These are phyloP conservation scores for Hansenula lynferdii DNA, from an alignment of 1,139 yeast genomes.

Conservation along the genomic window DNA sequence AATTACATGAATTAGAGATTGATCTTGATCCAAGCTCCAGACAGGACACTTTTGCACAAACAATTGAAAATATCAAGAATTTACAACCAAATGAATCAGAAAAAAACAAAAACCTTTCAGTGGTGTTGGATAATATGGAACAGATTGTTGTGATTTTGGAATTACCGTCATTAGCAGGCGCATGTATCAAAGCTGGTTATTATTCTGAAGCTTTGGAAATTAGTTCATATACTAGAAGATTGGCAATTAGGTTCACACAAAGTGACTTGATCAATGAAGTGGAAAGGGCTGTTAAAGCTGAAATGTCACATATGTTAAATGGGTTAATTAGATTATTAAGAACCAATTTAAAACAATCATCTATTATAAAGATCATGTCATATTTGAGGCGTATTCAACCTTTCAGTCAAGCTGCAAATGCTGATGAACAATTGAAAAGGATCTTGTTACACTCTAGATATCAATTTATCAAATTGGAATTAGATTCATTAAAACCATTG, in stretches of 20 bases:
- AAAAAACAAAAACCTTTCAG: slow-evolving; percentile 28
- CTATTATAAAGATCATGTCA: slow-evolving; percentile 72
- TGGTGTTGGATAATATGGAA: slow-evolving; percentile 60
- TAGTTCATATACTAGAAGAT: slow-evolving; percentile 62
- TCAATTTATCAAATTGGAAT: slow-evolving; percentile 55
- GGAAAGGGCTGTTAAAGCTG: slow-evolving; percentile 48
- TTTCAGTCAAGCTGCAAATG: slow-evolving; percentile 28
- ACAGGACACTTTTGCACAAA: slow-evolving; percentile 27
- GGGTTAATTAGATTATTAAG: slow-evolving; percentile 65
- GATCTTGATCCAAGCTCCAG: slow-evolving; percentile 19
- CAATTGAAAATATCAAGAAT: slow-evolving; percentile 24
- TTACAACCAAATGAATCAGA: slow-evolving; percentile 11
- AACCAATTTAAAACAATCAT: slow-evolving; percentile 74
- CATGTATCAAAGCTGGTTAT: slow-evolving; percentile 84
- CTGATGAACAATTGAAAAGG: slow-evolving; percentile 33
- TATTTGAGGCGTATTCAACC: slow-evolving; percentile 66
- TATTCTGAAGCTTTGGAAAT: slow-evolving; percentile 87
- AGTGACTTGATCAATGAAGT: slow-evolving; percentile 52
- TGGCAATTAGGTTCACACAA: slow-evolving; percentile 64
- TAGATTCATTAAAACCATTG: slow-evolving; percentile 52
- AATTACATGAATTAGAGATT: slow-evolving; percentile 13
- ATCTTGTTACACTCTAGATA: slow-evolving; percentile 52
- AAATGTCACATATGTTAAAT: slow-evolving; percentile 58
- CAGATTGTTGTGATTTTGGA: slow-evolving; percentile 75
- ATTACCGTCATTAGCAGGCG: slow-evolving; percentile 72